Base-by-base conservation (phyloP, 2,329 filamentous ascomycete species). In the Aspergillus aculeatus region DNA sequence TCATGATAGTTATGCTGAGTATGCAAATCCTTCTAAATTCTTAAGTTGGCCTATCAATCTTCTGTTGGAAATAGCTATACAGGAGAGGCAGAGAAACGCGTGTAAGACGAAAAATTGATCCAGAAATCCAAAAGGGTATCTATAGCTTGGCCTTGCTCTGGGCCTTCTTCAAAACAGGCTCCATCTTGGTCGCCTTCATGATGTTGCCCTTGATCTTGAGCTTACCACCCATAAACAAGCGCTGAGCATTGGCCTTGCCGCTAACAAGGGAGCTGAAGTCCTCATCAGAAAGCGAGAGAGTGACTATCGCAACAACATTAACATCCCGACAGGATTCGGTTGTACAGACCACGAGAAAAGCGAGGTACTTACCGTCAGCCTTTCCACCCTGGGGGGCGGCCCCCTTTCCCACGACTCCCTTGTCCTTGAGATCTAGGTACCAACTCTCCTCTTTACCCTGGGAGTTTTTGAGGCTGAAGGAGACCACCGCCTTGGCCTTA, bases 161-260 rank as follows among this genome's bases (percentile, higher is more conserved):
- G 41, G 91, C 90, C 84, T 92, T 95, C 84, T 92, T 92, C 66
- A 96, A 81, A 71, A 98, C 89, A 47, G 92, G 90, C 80, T 97
- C 92, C 79, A 97, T 86, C 87, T 96, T 96, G 62, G 93, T 97
- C 41, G 95, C 77, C 86, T 97, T 97, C 94, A 98, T 98, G 62
- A 98, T 87, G 77, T 98, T 92, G 64, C 95, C 95, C 86, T 92
- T 96, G 75, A 98, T 86, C 90, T 98, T 99, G 74, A 99, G 84
- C 84, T 96, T 97, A 71, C 95, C 95, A n/a, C 86, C 86, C 94
- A 99, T 98, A 81, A 98, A 97, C 65, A 99, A 82, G 69, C 89
- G 88, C 84, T 99, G 95, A 59, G 95, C 92, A 74, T 97, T 96
- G 70, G 91, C 92, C 82, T 96, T 92, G 75, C 95, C 95, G 41